Evolutionary conservation across 768 basidiomycete species (phyloP), one percentile per base, ranked within the genome.

Genomic region (Hydnomerulius pinastri): DNA sequence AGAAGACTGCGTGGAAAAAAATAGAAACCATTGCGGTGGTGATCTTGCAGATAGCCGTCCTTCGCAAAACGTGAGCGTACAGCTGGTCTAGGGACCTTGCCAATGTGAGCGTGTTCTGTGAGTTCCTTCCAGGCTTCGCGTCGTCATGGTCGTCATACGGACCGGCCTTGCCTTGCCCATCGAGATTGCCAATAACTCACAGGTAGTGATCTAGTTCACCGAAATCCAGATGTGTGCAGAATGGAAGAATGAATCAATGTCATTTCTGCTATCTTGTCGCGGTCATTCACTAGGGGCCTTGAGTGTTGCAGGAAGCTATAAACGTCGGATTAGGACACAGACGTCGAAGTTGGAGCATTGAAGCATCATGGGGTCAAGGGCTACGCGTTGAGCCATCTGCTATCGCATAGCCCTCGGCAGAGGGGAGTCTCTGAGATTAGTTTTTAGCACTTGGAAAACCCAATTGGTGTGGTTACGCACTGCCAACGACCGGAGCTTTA

Each of bases 341-440:
- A 51, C 29, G 46, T 23, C 21, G 44, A 28, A 50, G 42, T 25
- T 54, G 46, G 23, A 33, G 55, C 53, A 48, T 44, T 50, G 23
- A 51, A 45, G 39, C 45, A 55, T 38, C 51, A 53, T 59, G 62
- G n/a, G 63, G 64, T 62, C 59, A 59, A 64, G 63, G 63, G 63
- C 64, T 55, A 46, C 51, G 27, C 46, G 33, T 33, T 17, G 41
- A 15, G 47, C 46, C 42, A 18, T 11, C 53, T n/a, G n/a, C n/a
- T n/a, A n/a, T n/a, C n/a, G n/a, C 53, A 57, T 53, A 54, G 49
- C 59, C 53, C 41, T 61, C 35, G 35, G 8, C n/a, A n/a, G n/a
- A n/a, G 27, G n/a, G 40, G 35, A 28, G 36, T 40, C 30, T 43
- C 24, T 21, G 18, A 37, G 20, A 23, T 50, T 47, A 15, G 51